These are phyloP conservation scores for Colletotrichum truncatum DNA, from an alignment of 2,329 filamentous ascomycete genomes.

Conservation along the genomic window DNA sequence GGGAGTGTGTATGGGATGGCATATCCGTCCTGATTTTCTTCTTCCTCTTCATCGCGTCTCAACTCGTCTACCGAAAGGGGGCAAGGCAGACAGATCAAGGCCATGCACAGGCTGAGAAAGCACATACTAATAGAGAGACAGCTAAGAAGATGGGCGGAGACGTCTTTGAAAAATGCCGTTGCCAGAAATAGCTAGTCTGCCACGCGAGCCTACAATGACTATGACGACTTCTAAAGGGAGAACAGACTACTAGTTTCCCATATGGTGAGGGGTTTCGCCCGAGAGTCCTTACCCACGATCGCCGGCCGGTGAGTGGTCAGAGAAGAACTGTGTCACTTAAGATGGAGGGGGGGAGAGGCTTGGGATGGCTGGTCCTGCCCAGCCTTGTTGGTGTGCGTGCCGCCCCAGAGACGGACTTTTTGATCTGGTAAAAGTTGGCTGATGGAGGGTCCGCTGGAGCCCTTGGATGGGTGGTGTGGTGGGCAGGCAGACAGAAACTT, in stretches of 20 bases:
- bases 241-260: neutral
- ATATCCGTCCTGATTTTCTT: neutral
- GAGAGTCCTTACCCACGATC: constrained; percentile 28
- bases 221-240: neutral
- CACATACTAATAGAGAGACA: neutral
- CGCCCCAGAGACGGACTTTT: neutral
- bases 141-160: neutral
- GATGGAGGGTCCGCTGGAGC: neutral
- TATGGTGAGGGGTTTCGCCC: constrained; percentile 20
- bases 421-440: neutral
- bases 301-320: constrained; percentile 13
- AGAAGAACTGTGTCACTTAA: neutral
- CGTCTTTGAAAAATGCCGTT: neutral
- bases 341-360: neutral
- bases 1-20: constrained; percentile 28
- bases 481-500: neutral
- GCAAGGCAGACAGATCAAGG: neutral
- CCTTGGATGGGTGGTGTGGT: neutral
- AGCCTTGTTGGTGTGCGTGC: neutral
- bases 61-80: neutral
- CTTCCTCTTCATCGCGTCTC: neutral
- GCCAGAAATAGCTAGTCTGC: constrained; percentile 9
- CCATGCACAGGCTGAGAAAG: neutral
- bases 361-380: neutral
- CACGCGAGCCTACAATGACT: neutral